Base-by-base conservation (phyloP, 2,329 filamentous ascomycete genomes). In the Aspergillus glaucus region DNA sequence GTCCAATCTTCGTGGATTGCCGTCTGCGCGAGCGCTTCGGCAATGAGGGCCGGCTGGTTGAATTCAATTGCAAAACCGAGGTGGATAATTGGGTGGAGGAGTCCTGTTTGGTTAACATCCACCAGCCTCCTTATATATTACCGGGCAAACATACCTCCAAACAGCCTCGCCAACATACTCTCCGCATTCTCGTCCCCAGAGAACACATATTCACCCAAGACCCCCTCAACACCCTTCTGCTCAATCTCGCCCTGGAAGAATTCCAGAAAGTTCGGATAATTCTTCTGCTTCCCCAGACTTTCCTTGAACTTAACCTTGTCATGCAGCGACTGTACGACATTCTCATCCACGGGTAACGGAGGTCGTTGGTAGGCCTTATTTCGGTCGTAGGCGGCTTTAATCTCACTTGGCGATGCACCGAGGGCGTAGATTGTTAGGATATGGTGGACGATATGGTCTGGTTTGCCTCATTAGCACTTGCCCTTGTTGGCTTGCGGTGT, bases 1-100 rank as follows among this genome's bases (percentile, higher is more conserved):
- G 86, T 73, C 66, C 78, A 78, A 40, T 76, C 69, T 6, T 75
- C 70, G 61, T 94, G 88, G 1, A 89, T 80, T 6, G 85, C 81
- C 1, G 86, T 76, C 70, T 94, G 85, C 0, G 90, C 88, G 15
- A 95, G 79, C 1, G 75, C 89, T 69, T 92, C 81, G 5, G 89
- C 88, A 24, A 95, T 77, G 50, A 95, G 82, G 34, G 86, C 86
- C 2, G 88, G 88, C 62, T 95, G 88, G 8, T 78, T 66, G 72
- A 89, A 95, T 63, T 95, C 89, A 32, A 95, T 64, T 4, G 87
- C 90, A 62, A 89, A 95, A 44, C 89, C 87, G 17, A 95, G 77
- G 63, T 95, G 88, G 53, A 95, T 91, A 14, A 93, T 71, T 2
- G 89, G 88, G 61, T 95, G 88, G 2, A 90, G 58, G 53, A 92